Conservation (phyloP, 2,329 filamentous ascomycete genomes). For the Hypoxylon sp. region DNA sequence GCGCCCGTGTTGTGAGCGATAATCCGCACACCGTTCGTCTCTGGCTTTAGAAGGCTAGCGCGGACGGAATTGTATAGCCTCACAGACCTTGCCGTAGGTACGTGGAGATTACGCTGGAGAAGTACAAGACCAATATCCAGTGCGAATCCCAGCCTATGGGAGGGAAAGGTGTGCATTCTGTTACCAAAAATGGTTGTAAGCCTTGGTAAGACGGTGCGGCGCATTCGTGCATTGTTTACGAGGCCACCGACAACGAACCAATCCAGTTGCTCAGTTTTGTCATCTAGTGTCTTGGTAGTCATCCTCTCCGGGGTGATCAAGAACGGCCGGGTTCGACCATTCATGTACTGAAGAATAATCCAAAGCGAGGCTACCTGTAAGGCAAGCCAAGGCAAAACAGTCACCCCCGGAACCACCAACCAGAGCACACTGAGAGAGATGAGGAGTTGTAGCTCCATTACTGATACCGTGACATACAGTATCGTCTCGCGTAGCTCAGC, state of each 20-base stretch:
- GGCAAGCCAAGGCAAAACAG: conserved; percentile 26
- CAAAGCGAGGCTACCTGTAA: conserved; percentile 27
- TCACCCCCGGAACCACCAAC: conserved; percentile 33
- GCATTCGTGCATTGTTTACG: conserved; percentile 33
- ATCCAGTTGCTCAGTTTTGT: conserved; percentile 13
- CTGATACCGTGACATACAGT: conserved; percentile 30
- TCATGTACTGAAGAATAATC: conserved; percentile 28
- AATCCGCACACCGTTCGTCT: conserved; percentile 48
- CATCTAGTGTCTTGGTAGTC: neutral
- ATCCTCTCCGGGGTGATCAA: conserved; percentile 1
- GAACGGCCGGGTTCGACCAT: conserved; percentile 18
- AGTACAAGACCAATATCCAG: conserved; percentile 57
- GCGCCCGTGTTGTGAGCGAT: conserved; percentile 52
- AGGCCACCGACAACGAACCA: conserved; percentile 35
- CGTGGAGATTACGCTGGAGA: conserved; percentile 44
- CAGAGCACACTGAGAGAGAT: conserved; percentile 28
- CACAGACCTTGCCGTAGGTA: conserved; percentile 43
- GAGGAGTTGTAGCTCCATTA: conserved; percentile 33
- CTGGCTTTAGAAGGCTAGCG: conserved; percentile 46
- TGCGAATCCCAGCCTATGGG: conserved; percentile 59
- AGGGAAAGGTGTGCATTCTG: conserved; percentile 59
- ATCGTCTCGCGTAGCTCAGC: conserved; percentile 11
- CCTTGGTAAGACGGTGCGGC: conserved; percentile 45
- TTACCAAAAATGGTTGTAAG: conserved; percentile 49
- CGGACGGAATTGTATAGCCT: conserved; percentile 50